A percentile compares a stretch with the other conserved stretches of the same genome.
phyloP scores from a whole-genome alignment of 192 early-diverging fungal species.

The Ambispora gerdemannii region DNA sequence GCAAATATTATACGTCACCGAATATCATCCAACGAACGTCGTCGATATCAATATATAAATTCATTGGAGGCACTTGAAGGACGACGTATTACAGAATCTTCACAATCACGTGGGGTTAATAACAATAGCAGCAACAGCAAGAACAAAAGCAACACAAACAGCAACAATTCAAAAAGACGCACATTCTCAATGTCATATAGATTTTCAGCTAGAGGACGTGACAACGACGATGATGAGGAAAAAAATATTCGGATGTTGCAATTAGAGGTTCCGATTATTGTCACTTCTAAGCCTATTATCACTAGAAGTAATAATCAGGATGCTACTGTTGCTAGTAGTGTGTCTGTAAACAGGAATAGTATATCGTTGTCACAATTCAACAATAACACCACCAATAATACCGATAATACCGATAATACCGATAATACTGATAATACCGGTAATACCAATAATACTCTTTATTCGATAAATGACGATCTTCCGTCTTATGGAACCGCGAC shows the following conservation, averaged over 20 bases:
- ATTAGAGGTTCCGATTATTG: constrained; percentile 5
- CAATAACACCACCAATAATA: too few relatives aligned
- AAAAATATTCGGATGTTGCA: background rate
- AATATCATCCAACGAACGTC: background rate
- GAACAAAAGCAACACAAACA: too few relatives aligned
- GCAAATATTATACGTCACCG: background rate
- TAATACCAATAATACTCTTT: too few relatives aligned
- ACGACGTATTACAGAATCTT: background rate
- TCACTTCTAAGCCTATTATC: background rate
- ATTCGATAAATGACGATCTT: background rate
- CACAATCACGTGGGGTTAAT: background rate
- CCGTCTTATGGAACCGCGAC: background rate
- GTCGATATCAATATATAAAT: background rate
- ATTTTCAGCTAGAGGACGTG: too few relatives aligned
- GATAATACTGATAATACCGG: too few relatives aligned
- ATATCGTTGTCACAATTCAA: too few relatives aligned
- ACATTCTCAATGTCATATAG: too few relatives aligned
- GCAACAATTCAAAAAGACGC: too few relatives aligned
- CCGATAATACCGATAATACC: too few relatives aligned
- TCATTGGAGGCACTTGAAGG: background rate
- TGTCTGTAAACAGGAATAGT: too few relatives aligned
- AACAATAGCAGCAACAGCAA: background rate
- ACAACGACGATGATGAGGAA: background rate
- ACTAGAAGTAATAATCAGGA: background rate
- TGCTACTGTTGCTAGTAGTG: too few relatives aligned